Percentiles rank a stretch among this genome's conserved stretches.
Evolutionary conservation across 306 rosid genomes (phyloP).

Genomic region (Dryas drummondii): DNA sequence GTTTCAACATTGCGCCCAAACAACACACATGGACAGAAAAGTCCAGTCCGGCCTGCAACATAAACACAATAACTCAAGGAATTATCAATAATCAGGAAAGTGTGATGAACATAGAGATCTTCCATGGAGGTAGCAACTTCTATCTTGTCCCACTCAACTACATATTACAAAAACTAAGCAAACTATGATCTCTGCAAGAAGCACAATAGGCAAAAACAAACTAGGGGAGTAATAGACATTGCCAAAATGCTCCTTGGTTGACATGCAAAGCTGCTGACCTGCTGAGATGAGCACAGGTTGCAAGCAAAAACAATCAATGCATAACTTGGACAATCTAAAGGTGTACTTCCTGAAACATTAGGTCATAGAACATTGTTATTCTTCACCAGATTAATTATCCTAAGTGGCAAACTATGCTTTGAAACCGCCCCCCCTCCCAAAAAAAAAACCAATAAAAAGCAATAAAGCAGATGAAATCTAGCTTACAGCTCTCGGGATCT

Average conservation of each 20-base stretch:
- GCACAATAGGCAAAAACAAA: neutral
- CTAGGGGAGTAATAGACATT: neutral
- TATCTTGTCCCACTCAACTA: neutral
- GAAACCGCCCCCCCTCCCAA: neutral
- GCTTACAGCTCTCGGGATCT: slow-evolving; percentile 57
- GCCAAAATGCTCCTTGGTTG: neutral
- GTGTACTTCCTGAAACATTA: neutral
- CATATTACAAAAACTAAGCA: neutral
- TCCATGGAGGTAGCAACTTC: neutral
- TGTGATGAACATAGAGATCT: neutral
- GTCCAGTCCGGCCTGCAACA: slow-evolving; percentile 61
- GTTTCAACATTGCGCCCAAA: slow-evolving; percentile 66
- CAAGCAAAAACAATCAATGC: neutral
- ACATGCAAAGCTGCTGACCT: neutral
- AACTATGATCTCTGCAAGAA: neutral
- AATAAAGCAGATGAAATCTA: slow-evolving; percentile 18
- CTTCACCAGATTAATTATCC: neutral
- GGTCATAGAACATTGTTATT: neutral
- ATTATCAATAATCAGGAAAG: slow-evolving; percentile 4
- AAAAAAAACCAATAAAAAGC: neutral
- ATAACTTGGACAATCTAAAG: neutral
- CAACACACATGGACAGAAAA: slow-evolving; percentile 72
- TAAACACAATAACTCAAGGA: neutral
- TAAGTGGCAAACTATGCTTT: slow-evolving; percentile 1
- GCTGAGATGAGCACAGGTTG: slow-evolving; percentile 4